These are phyloP conservation scores for Nannizziopsis barbatae DNA, from an alignment of 2,329 filamentous ascomycete genomes.

Conservation along the genomic window DNA sequence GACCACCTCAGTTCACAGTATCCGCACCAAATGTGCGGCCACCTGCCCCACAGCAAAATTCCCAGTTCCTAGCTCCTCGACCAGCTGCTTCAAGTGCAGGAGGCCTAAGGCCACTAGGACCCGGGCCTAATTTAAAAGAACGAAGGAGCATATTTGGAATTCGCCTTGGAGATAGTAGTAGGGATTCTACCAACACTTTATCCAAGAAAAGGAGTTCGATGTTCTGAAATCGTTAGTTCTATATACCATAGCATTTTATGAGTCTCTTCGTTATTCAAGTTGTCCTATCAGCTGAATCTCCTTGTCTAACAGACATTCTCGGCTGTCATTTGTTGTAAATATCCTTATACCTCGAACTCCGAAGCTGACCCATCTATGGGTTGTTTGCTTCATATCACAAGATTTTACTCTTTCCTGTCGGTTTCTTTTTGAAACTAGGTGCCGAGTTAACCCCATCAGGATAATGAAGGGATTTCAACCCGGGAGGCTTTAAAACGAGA, in stretches of 20 bases:
- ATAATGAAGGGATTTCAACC: too few species aligned
- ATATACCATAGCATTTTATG: not conserved
- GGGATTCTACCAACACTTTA: conserved; percentile 27
- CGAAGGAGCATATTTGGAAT: conserved; percentile 40
- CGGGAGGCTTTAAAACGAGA: too few species aligned
- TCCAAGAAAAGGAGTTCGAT: conserved; percentile 39
- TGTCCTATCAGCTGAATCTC: not conserved
- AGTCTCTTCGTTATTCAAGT: not conserved
- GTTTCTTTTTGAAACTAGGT: not conserved
- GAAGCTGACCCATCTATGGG: not conserved
- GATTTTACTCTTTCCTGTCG: too few species aligned
- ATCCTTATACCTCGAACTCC: too few species aligned
- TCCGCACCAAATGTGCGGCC: conserved; percentile 12
- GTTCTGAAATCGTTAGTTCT: conserved; percentile 20
- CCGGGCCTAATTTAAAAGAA: conserved; percentile 23
- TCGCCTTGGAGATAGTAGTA: conserved; percentile 18
- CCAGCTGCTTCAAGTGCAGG: conserved; percentile 4
- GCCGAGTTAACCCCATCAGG: too few species aligned
- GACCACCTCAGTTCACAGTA: not conserved
- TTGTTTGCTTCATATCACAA: too few species aligned
- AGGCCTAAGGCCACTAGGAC: conserved; percentile 17
- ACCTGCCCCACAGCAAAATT: conserved; percentile 7
- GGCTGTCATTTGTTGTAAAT: too few species aligned
- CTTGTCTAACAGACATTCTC: not conserved
- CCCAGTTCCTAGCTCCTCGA: conserved; percentile 17